Conservation (phyloP, 148 eudicot genomes). For the Tetragonia tetragonoides region DNA sequence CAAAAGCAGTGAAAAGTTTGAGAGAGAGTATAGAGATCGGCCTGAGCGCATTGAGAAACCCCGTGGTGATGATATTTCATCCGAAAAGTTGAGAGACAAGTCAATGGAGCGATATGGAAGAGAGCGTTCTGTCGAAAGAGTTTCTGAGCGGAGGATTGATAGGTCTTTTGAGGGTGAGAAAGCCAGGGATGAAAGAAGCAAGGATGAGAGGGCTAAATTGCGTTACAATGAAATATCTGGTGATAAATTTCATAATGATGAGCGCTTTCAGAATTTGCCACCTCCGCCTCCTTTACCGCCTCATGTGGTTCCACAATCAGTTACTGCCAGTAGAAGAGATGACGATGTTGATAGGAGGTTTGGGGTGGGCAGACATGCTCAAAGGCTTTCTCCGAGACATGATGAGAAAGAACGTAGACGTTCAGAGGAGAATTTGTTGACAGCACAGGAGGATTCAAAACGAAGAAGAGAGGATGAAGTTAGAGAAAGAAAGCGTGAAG, state of each 20-base stretch:
- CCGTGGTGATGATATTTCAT: slow-evolving; percentile 59
- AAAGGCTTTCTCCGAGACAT: slow-evolving; percentile 90
- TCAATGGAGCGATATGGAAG: slow-evolving; percentile 84
- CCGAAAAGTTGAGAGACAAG: slow-evolving; percentile 70
- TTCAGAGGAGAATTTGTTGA: slow-evolving; percentile 71
- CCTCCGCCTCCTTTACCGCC: slow-evolving; percentile 98
- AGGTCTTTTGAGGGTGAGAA: slow-evolving; percentile 60
- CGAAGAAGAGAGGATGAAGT: slow-evolving; percentile 93
- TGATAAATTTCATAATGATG: slow-evolving; percentile 72
- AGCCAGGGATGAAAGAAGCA: slow-evolving; percentile 69
- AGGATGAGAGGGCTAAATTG: slow-evolving; percentile 76
- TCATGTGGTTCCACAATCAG: slow-evolving; percentile 82
- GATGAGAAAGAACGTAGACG: slow-evolving; percentile 93
- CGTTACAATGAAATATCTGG: slow-evolving; percentile 56
- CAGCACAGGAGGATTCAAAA: slow-evolving; percentile 66
- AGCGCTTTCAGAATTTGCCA: slow-evolving; percentile 83
- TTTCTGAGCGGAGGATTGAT: slow-evolving; percentile 61
- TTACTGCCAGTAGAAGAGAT: slow-evolving; percentile 70
- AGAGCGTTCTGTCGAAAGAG: slow-evolving; percentile 81
- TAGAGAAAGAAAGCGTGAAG: slow-evolving; percentile 93
- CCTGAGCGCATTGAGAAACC: slow-evolving; percentile 66
- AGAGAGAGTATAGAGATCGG: slow-evolving; percentile 71
- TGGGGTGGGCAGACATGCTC: slow-evolving; percentile 68
- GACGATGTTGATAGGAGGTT: slow-evolving; percentile 88
- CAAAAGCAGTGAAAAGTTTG: slow-evolving; percentile 70